A percentile compares a stretch with the other conserved stretches of the same genome.
phyloP scores from a whole-genome alignment of 2,329 filamentous ascomycete species.

The Ceratocystiopsis minuta region DNA sequence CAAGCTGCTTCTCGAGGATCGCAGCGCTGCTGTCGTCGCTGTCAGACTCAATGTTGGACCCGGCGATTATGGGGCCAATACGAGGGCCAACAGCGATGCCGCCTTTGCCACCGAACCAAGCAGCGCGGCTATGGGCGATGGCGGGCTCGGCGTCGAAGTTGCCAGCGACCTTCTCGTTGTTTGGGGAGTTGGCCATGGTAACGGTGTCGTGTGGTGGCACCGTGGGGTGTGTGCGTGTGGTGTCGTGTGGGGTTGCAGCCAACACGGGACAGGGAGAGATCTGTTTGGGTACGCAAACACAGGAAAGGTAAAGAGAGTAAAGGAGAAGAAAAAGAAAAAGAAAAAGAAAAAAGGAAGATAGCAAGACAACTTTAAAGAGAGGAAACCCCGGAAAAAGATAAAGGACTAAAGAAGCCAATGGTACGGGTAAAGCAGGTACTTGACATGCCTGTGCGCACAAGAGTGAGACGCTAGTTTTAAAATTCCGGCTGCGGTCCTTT shows the following conservation, averaged over 20 bases:
- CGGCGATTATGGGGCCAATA: constrained; percentile 27
- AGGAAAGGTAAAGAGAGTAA: not conserved
- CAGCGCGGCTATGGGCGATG: constrained; percentile 14
- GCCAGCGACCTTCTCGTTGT: constrained; percentile 1
- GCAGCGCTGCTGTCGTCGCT: constrained; percentile 27
- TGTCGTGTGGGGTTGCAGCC: not conserved
- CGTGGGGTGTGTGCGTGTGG: not conserved
- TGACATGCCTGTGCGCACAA: too few species aligned
- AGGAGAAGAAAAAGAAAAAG: not conserved
- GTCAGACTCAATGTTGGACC: constrained; percentile 19
- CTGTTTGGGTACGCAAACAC: not conserved
- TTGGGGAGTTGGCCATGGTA: constrained; percentile 7
- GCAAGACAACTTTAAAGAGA: not conserved
- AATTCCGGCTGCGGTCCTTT: too few species aligned
- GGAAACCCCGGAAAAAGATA: too few species aligned
- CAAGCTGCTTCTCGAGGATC: constrained; percentile 49
- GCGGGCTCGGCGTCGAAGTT: constrained; percentile 5
- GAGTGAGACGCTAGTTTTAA: too few species aligned
- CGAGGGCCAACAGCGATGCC: constrained; percentile 24
- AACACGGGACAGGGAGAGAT: too few species aligned
- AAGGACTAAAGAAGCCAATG: too few species aligned
- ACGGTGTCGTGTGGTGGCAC: not conserved
- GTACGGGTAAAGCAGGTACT: too few species aligned
- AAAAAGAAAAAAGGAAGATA: not conserved
- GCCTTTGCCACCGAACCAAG: constrained; percentile 20